Evolutionary conservation across 139 green algal species (phyloP), one percentile per base, ranked within the genome.

Genomic region (Chlorella sp.): DNA sequence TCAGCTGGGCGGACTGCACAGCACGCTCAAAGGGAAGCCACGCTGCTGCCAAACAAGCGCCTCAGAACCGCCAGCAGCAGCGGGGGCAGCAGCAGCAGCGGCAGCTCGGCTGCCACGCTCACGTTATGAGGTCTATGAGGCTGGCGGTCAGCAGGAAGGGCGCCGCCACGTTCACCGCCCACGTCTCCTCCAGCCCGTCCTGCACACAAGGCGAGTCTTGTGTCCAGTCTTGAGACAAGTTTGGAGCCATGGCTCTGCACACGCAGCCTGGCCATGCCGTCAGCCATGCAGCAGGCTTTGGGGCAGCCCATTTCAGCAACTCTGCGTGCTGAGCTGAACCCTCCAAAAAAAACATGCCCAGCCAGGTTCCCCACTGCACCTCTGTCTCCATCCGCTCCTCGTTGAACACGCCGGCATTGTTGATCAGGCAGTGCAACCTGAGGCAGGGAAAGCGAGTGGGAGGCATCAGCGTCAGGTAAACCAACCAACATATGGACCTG

Each of bases 101-200:
- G 22, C 56, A 65, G 56, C 56, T 24, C 64, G 16, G 64, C 69
- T 6, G 38, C 20, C 40, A 13, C 40, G 7, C 73, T 36, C 76
- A 81, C 76, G 44, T 51, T 5, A 90, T 62, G n/a, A 54, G 67
- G 48, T 89, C 73, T 26, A 90, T 51, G 8, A 95, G 78, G 44
- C 83, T 34, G 6, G 80, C 73, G 24, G 85, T 91, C 17, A 96
- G 82, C 30, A 94, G 82, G 70, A 92, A 96, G 0, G 93, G 93
- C 3, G 93, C 88, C 32, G 93, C 74, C 16, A 95, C 91, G 62
- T 96, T 96, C 26, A 95, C 89, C 1, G 91, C 91, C 91, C 92
- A 96, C 0, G 92, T 95, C 77, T 87, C 69, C 85, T 96, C 93
- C 76, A 89, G 93, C 8, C 91, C 92, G 34, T 96, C 92, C 32